Conservation (phyloP, 2,329 filamentous ascomycete species). For the Triangularia verruculosa region DNA sequence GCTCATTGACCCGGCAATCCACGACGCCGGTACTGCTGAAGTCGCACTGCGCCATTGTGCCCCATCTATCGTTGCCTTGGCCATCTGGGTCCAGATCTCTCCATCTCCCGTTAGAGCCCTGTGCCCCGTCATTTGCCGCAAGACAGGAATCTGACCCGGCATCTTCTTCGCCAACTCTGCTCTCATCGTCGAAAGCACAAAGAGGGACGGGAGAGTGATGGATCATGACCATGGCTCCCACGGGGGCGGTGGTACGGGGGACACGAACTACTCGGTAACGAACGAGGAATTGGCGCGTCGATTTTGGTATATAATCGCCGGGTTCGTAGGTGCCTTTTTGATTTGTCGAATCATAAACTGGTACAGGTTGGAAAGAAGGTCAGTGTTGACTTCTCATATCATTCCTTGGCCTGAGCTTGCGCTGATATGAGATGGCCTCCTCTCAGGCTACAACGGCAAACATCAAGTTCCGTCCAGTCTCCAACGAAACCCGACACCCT, state of each 20-base stretch:
- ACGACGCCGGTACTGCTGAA: not conserved
- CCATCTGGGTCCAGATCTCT: constrained; percentile 2
- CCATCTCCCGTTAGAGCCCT: not conserved
- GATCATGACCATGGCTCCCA: constrained; percentile 26
- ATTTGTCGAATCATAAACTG: constrained; percentile 43
- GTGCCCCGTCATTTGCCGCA: not conserved
- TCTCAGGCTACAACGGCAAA: constrained; percentile 46
- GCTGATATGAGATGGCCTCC: not conserved
- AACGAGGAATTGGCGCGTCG: constrained; percentile 52
- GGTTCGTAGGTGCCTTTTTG: constrained; percentile 43
- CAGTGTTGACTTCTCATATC: constrained; percentile 13
- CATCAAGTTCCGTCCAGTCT: constrained; percentile 42
- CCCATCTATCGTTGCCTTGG: not conserved
- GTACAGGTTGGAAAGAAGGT: constrained; percentile 44
- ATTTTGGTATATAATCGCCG: constrained; percentile 59
- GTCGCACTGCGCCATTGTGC: not conserved
- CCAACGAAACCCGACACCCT: constrained; percentile 51
- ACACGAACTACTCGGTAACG: constrained; percentile 37
- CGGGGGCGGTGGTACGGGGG: constrained; percentile 36
- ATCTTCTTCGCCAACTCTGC: not conserved
- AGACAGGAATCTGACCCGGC: not conserved
- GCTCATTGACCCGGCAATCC: not conserved
- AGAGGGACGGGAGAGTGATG: no score
- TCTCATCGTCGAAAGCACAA: no score
- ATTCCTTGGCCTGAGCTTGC: not conserved